Evolutionary conservation across 2,329 filamentous ascomycete genomes (phyloP).

Genomic region (Trichoderma oligosporum): DNA sequence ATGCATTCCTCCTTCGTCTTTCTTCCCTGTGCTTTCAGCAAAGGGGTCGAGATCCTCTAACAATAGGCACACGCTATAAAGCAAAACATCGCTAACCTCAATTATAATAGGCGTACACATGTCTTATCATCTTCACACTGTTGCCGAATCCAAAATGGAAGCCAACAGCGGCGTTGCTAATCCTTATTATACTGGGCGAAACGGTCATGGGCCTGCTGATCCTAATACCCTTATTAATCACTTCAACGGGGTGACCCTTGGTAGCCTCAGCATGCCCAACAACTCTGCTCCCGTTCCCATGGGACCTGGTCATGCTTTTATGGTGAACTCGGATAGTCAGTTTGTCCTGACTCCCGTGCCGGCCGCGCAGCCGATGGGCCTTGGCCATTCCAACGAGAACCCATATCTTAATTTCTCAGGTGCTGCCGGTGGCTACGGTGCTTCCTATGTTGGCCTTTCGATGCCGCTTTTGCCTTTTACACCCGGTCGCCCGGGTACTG

Average conservation of each 20-base stretch:
- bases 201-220: conserved; percentile 31
- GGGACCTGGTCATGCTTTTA: conserved; percentile 35
- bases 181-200: conserved; percentile 32
- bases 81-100: neutral
- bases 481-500: conserved; percentile 45
- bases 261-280: conserved; percentile 34
- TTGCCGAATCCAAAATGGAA: conserved; percentile 36
- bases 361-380: conserved; percentile 33
- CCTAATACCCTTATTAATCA: conserved; percentile 33
- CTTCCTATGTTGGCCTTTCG: conserved; percentile 37
- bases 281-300: conserved; percentile 31
- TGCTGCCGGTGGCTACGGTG: conserved; percentile 33
- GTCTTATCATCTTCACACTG: conserved; percentile 35
- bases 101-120: conserved; percentile 26
- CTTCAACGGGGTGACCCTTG: conserved; percentile 38
- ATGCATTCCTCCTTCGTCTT: too few relatives aligned
- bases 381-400: conserved; percentile 35
- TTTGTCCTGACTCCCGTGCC: conserved; percentile 38
- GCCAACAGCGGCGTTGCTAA: conserved; percentile 30
- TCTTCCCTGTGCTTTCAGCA: too few relatives aligned
- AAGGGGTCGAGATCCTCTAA: too few relatives aligned
- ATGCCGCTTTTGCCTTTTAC: conserved; percentile 48
- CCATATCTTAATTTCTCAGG: conserved; percentile 34
- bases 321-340: conserved; percentile 39
- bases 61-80: neutral